Percentiles rank a stretch among this genome's conserved stretches.
Evolutionary conservation across 306 rosid genomes (phyloP).

Genomic region (Vachellia pachyceras): DNA sequence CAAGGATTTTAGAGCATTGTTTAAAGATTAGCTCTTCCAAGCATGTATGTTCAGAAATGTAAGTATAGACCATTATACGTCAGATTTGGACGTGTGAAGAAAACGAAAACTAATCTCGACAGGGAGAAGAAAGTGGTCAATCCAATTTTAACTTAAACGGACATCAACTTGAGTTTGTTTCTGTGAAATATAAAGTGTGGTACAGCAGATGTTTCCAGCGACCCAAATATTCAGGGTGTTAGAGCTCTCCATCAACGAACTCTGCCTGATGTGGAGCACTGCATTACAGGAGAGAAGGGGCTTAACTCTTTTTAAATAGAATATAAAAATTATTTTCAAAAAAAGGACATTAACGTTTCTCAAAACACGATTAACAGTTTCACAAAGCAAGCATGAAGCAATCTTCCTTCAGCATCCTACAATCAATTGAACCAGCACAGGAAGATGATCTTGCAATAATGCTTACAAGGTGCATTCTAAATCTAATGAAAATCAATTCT

Average conservation of each 20-base stretch:
- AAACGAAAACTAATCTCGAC: not conserved
- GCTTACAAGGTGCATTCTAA: constrained; percentile 20
- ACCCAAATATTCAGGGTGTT: constrained; percentile 32
- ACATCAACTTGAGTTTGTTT: constrained; percentile 24
- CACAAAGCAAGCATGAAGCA: constrained; percentile 4
- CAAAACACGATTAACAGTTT: not conserved
- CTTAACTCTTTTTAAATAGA: constrained; percentile 14
- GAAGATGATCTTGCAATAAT: constrained; percentile 18
- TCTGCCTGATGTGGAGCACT: constrained; percentile 45
- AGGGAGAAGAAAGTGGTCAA: not conserved
- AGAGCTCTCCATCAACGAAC: constrained; percentile 62
- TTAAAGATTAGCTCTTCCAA: not conserved
- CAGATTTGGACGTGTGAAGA: constrained; percentile 21
- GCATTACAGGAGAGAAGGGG: constrained; percentile 38
- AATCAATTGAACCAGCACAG: constrained; percentile 15
- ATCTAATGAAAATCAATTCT: constrained; percentile 19
- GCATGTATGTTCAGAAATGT: not conserved
- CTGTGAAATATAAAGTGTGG: not conserved
- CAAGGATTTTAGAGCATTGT: not conserved
- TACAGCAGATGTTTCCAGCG: constrained; percentile 26
- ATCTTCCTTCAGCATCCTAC: constrained; percentile 13
- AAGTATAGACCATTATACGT: constrained; percentile 2
- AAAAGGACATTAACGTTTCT: not conserved
- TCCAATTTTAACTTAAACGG: constrained; percentile 23
- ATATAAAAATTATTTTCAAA: not conserved